Evolutionary conservation across 805 yeast species (phyloP).

Genomic region (Maudiozyma serrabonitensis): DNA sequence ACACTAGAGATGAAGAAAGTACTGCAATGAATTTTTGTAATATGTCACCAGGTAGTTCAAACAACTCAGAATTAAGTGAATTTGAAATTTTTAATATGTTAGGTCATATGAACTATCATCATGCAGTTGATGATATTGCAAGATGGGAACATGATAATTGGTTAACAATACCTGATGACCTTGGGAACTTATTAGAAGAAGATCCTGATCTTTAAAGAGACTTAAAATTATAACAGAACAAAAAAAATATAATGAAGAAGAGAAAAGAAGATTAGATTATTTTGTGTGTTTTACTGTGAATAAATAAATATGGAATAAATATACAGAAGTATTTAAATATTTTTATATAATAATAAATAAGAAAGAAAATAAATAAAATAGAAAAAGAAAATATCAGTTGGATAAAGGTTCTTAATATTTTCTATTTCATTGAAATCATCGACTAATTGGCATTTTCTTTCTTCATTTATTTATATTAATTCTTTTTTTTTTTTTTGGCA

Average conservation of each 20-base stretch:
- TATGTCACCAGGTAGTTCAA: too few species aligned
- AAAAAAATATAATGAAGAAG: not conserved
- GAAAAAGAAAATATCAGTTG: not conserved
- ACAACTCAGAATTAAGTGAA: not conserved
- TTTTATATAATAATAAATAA: constrained; percentile 2
- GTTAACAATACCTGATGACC: constrained; percentile 31
- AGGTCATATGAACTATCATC: constrained; percentile 2
- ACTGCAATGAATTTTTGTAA: too few species aligned
- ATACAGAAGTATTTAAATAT: constrained; percentile 1
- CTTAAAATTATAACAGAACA: not conserved
- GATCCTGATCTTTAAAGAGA: constrained; percentile 10
- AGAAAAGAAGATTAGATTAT: not conserved
- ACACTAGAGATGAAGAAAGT: not conserved
- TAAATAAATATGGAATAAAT: constrained; percentile 4
- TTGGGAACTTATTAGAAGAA: constrained; percentile 9
- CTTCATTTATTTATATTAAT: too few species aligned
- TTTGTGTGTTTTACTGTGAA: not conserved
- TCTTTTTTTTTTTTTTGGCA: not conserved
- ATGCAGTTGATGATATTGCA: constrained; percentile 11
- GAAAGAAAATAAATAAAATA: constrained; percentile 1
- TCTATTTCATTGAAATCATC: too few species aligned
- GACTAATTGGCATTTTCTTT: too few species aligned
- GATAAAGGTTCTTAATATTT: too few species aligned
- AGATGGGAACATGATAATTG: constrained; percentile 26
- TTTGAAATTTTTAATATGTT: not conserved